Evolutionary conservation across 192 early-diverging fungal species (phyloP).

Genomic region (Linnemannia zychae): DNA sequence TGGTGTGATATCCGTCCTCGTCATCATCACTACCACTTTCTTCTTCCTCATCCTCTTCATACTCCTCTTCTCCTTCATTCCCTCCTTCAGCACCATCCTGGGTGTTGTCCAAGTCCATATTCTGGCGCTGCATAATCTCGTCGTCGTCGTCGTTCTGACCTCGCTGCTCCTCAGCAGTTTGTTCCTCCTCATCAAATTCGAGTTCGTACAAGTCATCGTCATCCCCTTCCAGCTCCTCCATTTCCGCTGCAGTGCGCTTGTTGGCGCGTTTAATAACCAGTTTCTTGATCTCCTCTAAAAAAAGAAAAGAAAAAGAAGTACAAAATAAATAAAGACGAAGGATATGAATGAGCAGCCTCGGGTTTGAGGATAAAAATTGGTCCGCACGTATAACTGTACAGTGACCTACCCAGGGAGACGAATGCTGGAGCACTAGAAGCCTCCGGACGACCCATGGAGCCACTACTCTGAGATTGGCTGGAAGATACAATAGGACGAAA

Average conservation of each 20-base stretch:
- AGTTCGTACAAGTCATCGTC: constrained; percentile 7
- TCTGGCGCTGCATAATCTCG: neutral
- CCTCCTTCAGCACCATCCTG: neutral
- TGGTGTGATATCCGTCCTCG: constrained; percentile 6
- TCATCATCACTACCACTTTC: neutral
- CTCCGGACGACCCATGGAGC: constrained; percentile 4
- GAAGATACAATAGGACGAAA: constrained; percentile 7
- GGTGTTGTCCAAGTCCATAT: neutral
- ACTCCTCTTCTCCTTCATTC: neutral
- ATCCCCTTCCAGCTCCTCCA: constrained; percentile 1
- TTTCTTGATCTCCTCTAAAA: constrained; percentile 21
- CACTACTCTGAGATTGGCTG: too few species aligned
- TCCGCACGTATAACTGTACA: neutral
- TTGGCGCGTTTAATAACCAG: constrained; percentile 21
- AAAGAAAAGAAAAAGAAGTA: neutral
- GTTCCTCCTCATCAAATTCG: constrained; percentile 11
- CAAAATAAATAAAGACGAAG: too few species aligned
- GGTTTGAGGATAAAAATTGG: neutral
- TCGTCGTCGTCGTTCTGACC: neutral
- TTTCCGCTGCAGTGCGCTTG: neutral
- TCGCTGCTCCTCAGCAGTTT: neutral
- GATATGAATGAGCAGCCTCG: neutral
- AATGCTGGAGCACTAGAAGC: neutral
- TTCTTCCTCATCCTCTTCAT: neutral
- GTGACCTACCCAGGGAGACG: constrained; percentile 9